Evolutionary conservation across 768 basidiomycete genomes (phyloP).

Genomic region (Russula sp.): DNA sequence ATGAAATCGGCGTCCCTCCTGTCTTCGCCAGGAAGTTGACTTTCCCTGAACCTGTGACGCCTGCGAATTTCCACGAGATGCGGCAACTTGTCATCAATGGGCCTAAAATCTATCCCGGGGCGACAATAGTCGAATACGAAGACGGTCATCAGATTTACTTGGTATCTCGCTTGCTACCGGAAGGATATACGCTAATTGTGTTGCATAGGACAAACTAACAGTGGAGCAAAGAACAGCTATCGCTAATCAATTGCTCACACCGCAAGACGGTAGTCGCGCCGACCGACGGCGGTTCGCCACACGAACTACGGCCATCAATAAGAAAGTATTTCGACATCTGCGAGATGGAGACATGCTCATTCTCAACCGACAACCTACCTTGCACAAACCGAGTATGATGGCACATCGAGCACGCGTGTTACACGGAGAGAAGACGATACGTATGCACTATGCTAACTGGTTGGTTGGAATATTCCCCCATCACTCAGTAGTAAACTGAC

Average conservation of each 20-base stretch:
- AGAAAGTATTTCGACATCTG: slow-evolving; percentile 96
- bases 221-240: slow-evolving; percentile 89
- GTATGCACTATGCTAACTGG: slow-evolving; percentile 99
- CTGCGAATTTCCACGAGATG: slow-evolving; percentile 82
- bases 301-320: slow-evolving; percentile 75
- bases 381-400: slow-evolving; percentile 99
- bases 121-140: slow-evolving; percentile 91
- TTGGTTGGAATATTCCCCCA: slow-evolving; percentile 32
- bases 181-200: background rate
- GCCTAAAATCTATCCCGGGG: slow-evolving; percentile 83
- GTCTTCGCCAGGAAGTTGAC: slow-evolving; percentile 96
- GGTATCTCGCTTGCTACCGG: slow-evolving; percentile 35
- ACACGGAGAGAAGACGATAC: slow-evolving; percentile 95
- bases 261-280: slow-evolving; percentile 64
- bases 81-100: slow-evolving; percentile 88
- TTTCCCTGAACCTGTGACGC: slow-evolving; percentile 94
- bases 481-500: slow-evolving; percentile 20
- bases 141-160: slow-evolving; percentile 84
- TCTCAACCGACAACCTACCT: slow-evolving; percentile 93
- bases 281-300: slow-evolving; percentile 56
- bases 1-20: slow-evolving; percentile 96
- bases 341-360: slow-evolving; percentile 93
- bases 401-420: slow-evolving; percentile 87
- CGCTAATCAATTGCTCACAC: slow-evolving; percentile 91
- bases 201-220: slow-evolving; percentile 67